Evolutionary conservation across 2,329 filamentous ascomycete genomes (phyloP).

Genomic region (Emmonsiellopsis sp.): DNA sequence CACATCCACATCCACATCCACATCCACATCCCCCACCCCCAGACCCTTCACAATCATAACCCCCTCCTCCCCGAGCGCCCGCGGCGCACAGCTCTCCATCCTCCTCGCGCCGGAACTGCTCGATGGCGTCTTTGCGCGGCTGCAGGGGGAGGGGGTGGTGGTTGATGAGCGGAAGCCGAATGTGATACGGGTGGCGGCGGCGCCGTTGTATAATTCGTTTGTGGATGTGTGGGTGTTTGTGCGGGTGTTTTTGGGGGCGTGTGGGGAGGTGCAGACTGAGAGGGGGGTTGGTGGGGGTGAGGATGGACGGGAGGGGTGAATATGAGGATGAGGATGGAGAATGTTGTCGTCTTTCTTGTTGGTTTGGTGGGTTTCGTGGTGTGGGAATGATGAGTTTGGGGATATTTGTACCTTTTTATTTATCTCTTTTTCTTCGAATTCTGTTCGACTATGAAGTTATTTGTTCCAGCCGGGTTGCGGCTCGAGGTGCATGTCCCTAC

Average conservation of each 20-base stretch:
- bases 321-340: background rate
- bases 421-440: too few species aligned
- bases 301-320: background rate
- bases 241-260: conserved; percentile 44
- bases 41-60: conserved; percentile 56
- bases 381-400: too few species aligned
- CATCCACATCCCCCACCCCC: background rate
- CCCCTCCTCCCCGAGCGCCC: conserved; percentile 55
- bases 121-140: conserved; percentile 53
- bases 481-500: too few species aligned
- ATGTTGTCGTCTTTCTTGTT: too few species aligned
- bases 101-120: conserved; percentile 59
- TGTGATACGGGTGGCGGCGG: conserved; percentile 75
- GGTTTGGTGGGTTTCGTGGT: too few species aligned
- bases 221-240: conserved; percentile 60
- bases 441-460: too few species aligned
- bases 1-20: background rate
- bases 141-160: conserved; percentile 63
- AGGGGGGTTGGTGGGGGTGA: conserved; percentile 3
- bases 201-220: conserved; percentile 75
- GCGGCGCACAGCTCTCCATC: conserved; percentile 73
- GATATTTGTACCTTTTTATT: too few species aligned
- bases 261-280: conserved; percentile 31
- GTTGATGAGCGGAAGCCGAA: conserved; percentile 79
- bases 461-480: too few species aligned